Percentiles rank a stretch among this genome's conserved stretches.
Evolutionary conservation across 2,329 filamentous ascomycete genomes (phyloP).

Genomic region (Xylariaceae sp.): DNA sequence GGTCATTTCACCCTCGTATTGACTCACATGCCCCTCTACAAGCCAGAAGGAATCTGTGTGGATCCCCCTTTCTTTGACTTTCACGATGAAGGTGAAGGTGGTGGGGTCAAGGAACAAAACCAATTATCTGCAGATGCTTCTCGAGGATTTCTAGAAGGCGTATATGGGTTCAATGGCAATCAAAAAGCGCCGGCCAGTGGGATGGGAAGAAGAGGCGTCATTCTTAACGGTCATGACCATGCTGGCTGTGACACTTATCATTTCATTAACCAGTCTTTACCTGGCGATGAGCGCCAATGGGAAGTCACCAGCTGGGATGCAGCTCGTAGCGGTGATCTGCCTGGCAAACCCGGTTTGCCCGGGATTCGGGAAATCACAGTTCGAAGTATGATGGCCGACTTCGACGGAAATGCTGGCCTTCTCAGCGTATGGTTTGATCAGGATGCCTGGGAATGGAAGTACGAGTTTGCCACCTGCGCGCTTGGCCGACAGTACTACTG

Average conservation of each 20-base stretch:
- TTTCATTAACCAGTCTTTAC: slow-evolving; percentile 61
- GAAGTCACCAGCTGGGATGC: slow-evolving; percentile 45
- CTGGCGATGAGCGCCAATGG: slow-evolving; percentile 44
- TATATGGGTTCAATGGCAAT: slow-evolving; percentile 72
- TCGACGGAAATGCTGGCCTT: slow-evolving; percentile 84
- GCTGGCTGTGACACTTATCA: slow-evolving; percentile 89
- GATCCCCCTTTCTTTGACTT: slow-evolving; percentile 82
- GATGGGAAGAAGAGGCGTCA: slow-evolving; percentile 65
- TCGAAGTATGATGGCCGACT: slow-evolving; percentile 97
- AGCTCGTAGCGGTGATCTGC: slow-evolving; percentile 38
- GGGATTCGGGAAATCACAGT: slow-evolving; percentile 86
- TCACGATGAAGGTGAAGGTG: slow-evolving; percentile 47
- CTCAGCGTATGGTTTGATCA: slow-evolving; percentile 86
- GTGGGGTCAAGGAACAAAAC: slow-evolving; percentile 83
- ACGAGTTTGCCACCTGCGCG: slow-evolving; percentile 72
- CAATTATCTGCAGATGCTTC: slow-evolving; percentile 71
- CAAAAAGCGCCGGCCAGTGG: slow-evolving; percentile 54
- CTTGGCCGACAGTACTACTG: slow-evolving; percentile 86
- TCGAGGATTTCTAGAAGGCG: slow-evolving; percentile 71
- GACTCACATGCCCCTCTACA: slow-evolving; percentile 89
- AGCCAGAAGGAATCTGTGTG: slow-evolving; percentile 72
- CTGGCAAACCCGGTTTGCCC: slow-evolving; percentile 43
- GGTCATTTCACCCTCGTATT: slow-evolving; percentile 76
- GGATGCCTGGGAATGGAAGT: slow-evolving; percentile 67
- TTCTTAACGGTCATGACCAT: slow-evolving; percentile 93